Percentiles rank a stretch among this genome's conserved stretches.
Conservation (phyloP, 1,139 yeast genomes). For the Yamadazyma buinensis region DNA sequence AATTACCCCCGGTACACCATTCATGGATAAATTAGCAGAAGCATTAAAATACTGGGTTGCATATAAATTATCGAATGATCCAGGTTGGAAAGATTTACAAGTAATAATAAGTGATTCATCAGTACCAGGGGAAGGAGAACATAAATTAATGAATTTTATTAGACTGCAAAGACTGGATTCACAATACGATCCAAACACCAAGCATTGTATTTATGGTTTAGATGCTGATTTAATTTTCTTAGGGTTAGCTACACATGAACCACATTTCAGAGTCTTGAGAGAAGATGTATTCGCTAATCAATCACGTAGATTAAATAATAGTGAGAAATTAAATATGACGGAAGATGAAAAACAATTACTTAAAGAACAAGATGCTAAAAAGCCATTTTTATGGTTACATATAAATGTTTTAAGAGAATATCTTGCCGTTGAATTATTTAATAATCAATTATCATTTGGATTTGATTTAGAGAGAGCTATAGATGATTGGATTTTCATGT, state of each 20-base stretch:
- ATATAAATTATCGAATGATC: conserved; percentile 78
- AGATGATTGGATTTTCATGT: conserved; percentile 99
- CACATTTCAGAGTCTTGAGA: conserved; percentile 88
- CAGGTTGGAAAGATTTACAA: conserved; percentile 85
- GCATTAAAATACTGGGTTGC: conserved; percentile 89
- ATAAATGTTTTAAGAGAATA: conserved; percentile 86
- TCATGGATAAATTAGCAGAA: conserved; percentile 84
- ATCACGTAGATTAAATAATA: conserved; percentile 42
- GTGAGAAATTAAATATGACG: conserved; percentile 55
- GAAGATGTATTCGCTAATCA: conserved; percentile 91
- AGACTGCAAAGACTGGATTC: conserved; percentile 83
- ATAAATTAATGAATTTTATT: conserved; percentile 92
- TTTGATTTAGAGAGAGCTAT: conserved; percentile 93
- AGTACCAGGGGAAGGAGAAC: conserved; percentile 99
- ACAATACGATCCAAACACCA: conserved; percentile 81
- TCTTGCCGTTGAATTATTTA: conserved; percentile 72
- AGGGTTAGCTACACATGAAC: conserved; percentile 95
- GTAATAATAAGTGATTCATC: conserved; percentile 91
- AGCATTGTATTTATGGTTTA: conserved; percentile 92
- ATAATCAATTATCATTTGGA: conserved; percentile 66
- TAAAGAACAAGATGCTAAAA: conserved; percentile 57
- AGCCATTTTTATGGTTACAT: conserved; percentile 94
- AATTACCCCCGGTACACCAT: conserved; percentile 98
- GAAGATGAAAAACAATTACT: conserved; percentile 55
- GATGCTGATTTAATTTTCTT: conserved; percentile 98